Evolutionary conservation across 169 alveolate species (phyloP), one percentile per base, ranked within the genome.

Genomic region (Perkinsus marinus): DNA sequence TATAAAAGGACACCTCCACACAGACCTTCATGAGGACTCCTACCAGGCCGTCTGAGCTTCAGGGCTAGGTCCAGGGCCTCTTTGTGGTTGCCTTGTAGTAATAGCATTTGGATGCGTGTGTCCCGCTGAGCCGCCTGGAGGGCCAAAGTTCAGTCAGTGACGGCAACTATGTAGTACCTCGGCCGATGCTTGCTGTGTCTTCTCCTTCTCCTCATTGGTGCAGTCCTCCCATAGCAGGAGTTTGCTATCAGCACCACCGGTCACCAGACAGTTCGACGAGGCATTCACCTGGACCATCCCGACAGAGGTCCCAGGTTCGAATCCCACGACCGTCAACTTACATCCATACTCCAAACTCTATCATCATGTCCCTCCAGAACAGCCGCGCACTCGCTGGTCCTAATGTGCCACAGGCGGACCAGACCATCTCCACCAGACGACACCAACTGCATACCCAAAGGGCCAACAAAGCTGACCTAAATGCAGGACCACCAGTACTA

Each of bases 391-490:
- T 93, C 94, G 57, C 95, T 92, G 68, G 96, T 95, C 93, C 96
- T 95, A 39, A 95, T 90, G 91, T 97, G 95, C 98, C 98, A 97
- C 90, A 97, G 91, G 92, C 96, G 95, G 17, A 95, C 94, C 38
- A 94, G 68, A 10, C 97, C 97, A 92, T 96, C 97, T 17, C 94
- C 95, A 0, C 96, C 95, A 26, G 96, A 94, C 5, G 97, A 94
- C 22, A 95, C 92, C 68, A 97, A 34, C 92, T 95, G 96, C 39
- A 95, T 90, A 2, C 97, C 97, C 30, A 93, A 30, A 16, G 79
- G 9, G 30, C 79, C 79, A 26, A 57, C 22, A 26, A 57, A 57
- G 79, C 79, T 19, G 34, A 57, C 79, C 79, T 57, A 26, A 57
- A 57, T 6, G 79, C 7, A 16, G 22, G 22, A 16, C 34, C 26